phyloP scores from a whole-genome alignment of 1,284 basidiomycete genomes.

The Xerocomus nothofagi region DNA sequence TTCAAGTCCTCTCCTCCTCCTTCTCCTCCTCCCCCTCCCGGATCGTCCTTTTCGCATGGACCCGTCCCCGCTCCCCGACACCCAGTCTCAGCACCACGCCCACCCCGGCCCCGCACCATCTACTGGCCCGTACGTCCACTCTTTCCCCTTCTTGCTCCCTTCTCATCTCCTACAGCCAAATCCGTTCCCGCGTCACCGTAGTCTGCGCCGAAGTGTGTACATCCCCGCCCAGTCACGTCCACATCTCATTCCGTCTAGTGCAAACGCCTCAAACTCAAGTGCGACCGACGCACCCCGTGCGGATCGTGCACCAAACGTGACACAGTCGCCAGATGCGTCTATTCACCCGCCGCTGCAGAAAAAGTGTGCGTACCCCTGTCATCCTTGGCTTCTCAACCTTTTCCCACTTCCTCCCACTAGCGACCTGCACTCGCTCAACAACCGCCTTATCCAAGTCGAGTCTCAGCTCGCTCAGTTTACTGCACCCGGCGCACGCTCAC shows the following conservation, averaged over 20 bases:
- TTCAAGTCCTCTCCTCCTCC: not conserved
- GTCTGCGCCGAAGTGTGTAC: conserved; percentile 73
- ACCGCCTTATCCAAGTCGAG: conserved; percentile 66
- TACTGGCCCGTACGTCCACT: conserved; percentile 31
- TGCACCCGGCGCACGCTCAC: conserved; percentile 39
- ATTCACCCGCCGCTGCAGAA: conserved; percentile 77
- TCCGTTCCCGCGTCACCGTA: conserved; percentile 76
- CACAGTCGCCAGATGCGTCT: conserved; percentile 68
- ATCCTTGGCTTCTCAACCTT: conserved; percentile 1
- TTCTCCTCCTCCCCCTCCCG: not conserved
- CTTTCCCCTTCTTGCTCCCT: conserved; percentile 1
- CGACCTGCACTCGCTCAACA: conserved; percentile 78
- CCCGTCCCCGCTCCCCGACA: conserved; percentile 17
- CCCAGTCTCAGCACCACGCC: conserved; percentile 16
- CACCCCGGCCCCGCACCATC: conserved; percentile 19
- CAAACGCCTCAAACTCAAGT: conserved; percentile 80
- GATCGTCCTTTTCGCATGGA: conserved; percentile 15
- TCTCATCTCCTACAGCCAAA: conserved; percentile 51
- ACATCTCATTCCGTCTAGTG: conserved; percentile 47
- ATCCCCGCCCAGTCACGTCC: conserved; percentile 17
- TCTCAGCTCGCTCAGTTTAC: conserved; percentile 52
- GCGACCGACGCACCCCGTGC: conserved; percentile 73
- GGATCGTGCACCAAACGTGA: conserved; percentile 75
- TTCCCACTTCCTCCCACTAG: conserved; percentile 35
- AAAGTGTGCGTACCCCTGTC: conserved; percentile 60